Conservation (phyloP, 2,329 filamentous ascomycete genomes). For the Coccinonectria pachysandricola region DNA sequence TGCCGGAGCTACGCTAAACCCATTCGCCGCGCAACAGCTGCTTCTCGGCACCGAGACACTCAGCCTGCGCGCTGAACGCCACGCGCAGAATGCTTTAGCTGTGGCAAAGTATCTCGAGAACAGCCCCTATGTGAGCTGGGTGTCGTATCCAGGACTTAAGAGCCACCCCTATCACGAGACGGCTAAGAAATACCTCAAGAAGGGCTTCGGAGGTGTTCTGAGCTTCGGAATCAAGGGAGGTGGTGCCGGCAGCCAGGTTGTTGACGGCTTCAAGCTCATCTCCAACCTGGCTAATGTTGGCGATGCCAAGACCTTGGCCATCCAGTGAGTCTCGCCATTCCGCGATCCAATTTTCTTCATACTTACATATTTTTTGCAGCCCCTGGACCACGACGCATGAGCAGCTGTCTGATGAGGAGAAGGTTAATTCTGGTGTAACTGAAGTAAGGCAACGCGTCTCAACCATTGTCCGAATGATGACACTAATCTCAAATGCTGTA, state of each 20-base stretch:
- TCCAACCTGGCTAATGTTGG: conserved; percentile 95
- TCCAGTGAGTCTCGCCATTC: conserved; percentile 43
- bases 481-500: conserved; percentile 20
- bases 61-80: conserved; percentile 73
- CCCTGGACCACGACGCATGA: conserved; percentile 94
- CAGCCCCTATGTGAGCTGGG: conserved; percentile 80
- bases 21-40: conserved; percentile 87
- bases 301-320: conserved; percentile 88
- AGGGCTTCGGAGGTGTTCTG: conserved; percentile 81
- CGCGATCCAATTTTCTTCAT: neutral
- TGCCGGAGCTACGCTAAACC: conserved; percentile 71
- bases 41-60: conserved; percentile 84
- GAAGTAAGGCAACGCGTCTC: conserved; percentile 37
- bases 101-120: conserved; percentile 76
- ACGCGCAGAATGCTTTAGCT: conserved; percentile 71
- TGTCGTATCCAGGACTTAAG: conserved; percentile 82
- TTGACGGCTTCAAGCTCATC: conserved; percentile 90
- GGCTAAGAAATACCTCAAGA: conserved; percentile 78
- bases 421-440: conserved; percentile 68
- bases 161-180: conserved; percentile 69
- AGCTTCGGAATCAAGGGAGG: conserved; percentile 92
- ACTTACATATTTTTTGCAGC: conserved; percentile 14
- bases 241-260: conserved; percentile 69
- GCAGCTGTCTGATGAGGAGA: conserved; percentile 78
- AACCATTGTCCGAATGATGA: neutral